Conservation (phyloP, 371 early-diverging fungal species). For the Mucor circinelloides region DNA sequence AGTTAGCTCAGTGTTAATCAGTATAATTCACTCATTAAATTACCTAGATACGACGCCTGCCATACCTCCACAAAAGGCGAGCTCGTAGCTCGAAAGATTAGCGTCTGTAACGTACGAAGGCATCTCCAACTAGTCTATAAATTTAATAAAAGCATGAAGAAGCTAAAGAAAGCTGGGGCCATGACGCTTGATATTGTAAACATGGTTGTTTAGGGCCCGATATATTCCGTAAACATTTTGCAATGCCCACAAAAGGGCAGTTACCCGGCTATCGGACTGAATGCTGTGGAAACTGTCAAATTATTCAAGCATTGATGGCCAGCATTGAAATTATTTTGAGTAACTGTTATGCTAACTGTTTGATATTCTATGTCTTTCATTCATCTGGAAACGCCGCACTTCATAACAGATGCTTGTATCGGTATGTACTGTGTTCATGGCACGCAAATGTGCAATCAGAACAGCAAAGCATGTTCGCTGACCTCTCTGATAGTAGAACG, state of each 20-base stretch:
- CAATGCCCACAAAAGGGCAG: neutral
- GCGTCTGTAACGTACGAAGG: slow-evolving; percentile 51
- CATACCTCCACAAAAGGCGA: slow-evolving; percentile 67
- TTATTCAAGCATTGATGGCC: neutral
- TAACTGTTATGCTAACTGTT: neutral
- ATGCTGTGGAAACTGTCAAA: neutral
- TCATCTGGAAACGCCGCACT: neutral
- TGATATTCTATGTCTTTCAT: neutral
- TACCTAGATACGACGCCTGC: slow-evolving; percentile 72
- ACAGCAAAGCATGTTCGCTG: neutral
- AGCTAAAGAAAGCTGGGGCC: neutral
- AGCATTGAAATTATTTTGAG: neutral
- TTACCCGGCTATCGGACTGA: neutral
- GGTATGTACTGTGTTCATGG: no score
- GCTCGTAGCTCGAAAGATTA: slow-evolving; percentile 55
- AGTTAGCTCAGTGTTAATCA: neutral
- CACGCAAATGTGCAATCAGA: no score
- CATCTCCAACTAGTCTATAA: slow-evolving; percentile 18
- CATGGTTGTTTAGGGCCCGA: slow-evolving; percentile 1
- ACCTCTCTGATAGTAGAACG: neutral
- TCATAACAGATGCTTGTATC: neutral
- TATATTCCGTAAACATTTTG: neutral
- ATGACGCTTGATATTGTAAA: neutral
- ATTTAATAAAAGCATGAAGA: neutral
- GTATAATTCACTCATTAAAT: neutral